Evolutionary conservation across 129 eudicot species (phyloP).

Genomic region (Daucus carota): DH1_v3.0 NC_030388.2:31286001-31286500

Average conservation of each 20-base stretch:
- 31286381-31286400: no score
- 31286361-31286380: not conserved
- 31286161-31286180: not conserved
- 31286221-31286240: not conserved
- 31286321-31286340: no score
- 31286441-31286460: no score
- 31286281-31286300: not conserved
- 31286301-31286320: constrained; percentile 28
- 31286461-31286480: constrained; percentile 14
- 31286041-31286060: not conserved
- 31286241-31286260: not conserved
- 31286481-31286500: constrained; percentile 5
- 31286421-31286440: no score
- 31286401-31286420: no score
- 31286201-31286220: not conserved
- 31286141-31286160: no score
- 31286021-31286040: not conserved
- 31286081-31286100: not conserved
- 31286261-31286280: constrained; percentile 21
- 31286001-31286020: not conserved
- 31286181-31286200: not conserved
- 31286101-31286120: not conserved
- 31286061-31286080: not conserved
- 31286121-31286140: not conserved
- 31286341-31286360: not conserved